Evolutionary conservation across 192 early-diverging fungal genomes (phyloP), one percentile per base, ranked within the genome.

Genomic region (Backusella luteola): DNA sequence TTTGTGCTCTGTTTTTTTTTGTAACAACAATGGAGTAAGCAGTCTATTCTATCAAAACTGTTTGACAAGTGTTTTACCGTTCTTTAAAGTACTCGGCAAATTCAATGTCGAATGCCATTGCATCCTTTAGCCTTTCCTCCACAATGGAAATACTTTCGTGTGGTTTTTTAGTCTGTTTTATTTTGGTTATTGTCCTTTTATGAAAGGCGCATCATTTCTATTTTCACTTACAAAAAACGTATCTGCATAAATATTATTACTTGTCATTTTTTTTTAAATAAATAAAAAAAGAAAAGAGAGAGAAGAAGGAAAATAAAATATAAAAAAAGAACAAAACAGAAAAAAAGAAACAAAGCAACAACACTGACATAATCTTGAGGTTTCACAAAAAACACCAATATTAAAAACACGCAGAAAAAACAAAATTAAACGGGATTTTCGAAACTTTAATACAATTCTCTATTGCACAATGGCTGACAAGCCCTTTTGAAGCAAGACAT

Each of bases 61-160:
- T n/a, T 63, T 1, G 19, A 11, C 3, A 19, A 21, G 41, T 17
- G 44, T 23, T 56, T 59, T 86, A 88, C 87, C 87, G 73, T 72
- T 88, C 87, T 75, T 82, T 83, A 71, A 86, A 86, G 29, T 88
- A 88, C 41, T 85, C 83, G 7, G 85, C 87, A 23, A 88, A 35
- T 66, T 88, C 85, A 17, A 86, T 84, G 68, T 84, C 82, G 17
- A 86, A 63, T 21, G 56, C 19, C 69, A 84, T 83, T 44, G 78
- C 81, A 38, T 79, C 77, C 63, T 79, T 78, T 69, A 88, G 68
- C 34, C 87, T 77, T n/a, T 77, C 32, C 71, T 86, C 85, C 26
- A 88, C 84, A 34, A 75, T 79, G 42, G 82, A 84, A 38, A 88
- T 81, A 69, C 85, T 81, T 66, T 86, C 82, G 69, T 88, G 84